Percentiles rank a stretch among this genome's conserved stretches.
Conservation (phyloP, 2,329 filamentous ascomycete species). For the Cladophialophora immunda region DNA sequence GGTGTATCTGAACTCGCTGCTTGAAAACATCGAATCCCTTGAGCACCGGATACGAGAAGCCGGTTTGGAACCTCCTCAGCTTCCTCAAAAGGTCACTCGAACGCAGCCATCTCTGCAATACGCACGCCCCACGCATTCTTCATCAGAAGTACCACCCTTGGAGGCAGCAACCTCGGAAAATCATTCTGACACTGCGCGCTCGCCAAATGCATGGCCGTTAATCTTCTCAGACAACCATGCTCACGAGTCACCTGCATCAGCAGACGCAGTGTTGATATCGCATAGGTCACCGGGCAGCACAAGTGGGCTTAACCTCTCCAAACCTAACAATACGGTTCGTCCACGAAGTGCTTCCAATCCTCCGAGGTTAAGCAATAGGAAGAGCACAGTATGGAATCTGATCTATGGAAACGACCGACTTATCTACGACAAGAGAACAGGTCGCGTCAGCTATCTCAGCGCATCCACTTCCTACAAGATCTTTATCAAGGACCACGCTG, state of each 20-base stretch:
- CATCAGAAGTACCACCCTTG: neutral
- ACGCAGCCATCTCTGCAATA: neutral
- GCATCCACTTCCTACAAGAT: conserved; percentile 7
- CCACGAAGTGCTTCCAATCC: conserved; percentile 1
- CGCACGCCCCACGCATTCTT: neutral
- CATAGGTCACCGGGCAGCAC: too few species aligned
- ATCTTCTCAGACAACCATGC: too few species aligned
- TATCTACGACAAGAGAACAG: conserved; percentile 9
- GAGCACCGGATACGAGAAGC: conserved; percentile 4
- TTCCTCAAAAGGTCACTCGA: neutral
- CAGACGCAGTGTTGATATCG: neutral
- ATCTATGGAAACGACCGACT: conserved; percentile 7
- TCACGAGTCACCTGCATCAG: neutral
- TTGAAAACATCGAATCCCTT: neutral
- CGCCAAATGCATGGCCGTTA: too few species aligned
- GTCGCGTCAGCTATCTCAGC: conserved; percentile 7
- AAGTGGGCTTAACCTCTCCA: neutral
- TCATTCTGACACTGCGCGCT: too few species aligned
- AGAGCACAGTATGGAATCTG: neutral
- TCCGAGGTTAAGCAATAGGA: neutral
- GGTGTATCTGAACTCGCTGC: neutral
- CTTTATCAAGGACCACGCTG: neutral
- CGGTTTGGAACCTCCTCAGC: neutral
- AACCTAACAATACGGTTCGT: neutral
- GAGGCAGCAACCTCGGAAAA: too few species aligned